These are phyloP conservation scores for Neonothopanus nambi DNA, from an alignment of 1,284 basidiomycete genomes.

Conservation along the genomic window DNA sequence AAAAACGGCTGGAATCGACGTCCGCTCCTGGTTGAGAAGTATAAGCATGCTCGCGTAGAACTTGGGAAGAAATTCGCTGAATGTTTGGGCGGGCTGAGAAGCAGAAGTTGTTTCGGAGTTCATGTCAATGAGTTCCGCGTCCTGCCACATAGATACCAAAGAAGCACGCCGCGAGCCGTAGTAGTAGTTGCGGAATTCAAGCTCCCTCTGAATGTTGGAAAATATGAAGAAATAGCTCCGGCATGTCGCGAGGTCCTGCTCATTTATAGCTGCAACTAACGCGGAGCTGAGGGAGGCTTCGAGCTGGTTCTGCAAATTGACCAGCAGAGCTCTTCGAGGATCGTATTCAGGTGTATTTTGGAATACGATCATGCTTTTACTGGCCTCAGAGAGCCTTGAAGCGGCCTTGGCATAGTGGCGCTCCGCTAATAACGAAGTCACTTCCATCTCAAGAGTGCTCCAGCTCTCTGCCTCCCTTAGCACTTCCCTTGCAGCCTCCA, in stretches of 20 bases:
- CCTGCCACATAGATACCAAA: constrained; percentile 72
- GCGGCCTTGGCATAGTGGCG: constrained; percentile 84
- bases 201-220: constrained; percentile 84
- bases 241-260: constrained; percentile 72
- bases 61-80: constrained; percentile 68
- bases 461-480: constrained; percentile 91
- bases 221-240: constrained; percentile 85
- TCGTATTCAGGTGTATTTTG: constrained; percentile 90
- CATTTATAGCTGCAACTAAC: constrained; percentile 79
- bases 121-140: constrained; percentile 51
- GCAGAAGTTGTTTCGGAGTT: constrained; percentile 32
- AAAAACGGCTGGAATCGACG: constrained; percentile 79
- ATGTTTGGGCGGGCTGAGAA: constrained; percentile 30
- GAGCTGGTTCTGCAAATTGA: constrained; percentile 90
- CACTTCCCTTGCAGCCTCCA: constrained; percentile 86
- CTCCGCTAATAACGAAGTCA: constrained; percentile 78
- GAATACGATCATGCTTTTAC: constrained; percentile 85
- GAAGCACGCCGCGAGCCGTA: constrained; percentile 75
- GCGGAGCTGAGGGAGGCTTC: constrained; percentile 88
- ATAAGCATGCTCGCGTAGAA: constrained; percentile 74
- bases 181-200: constrained; percentile 92
- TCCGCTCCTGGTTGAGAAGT: constrained; percentile 71
- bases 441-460: constrained; percentile 91
- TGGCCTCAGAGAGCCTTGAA: constrained; percentile 84
- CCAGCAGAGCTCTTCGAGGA: constrained; percentile 77